phyloP scores from a whole-genome alignment of 2,329 filamentous ascomycete species.

The Aspergillus aculeatus region DNA sequence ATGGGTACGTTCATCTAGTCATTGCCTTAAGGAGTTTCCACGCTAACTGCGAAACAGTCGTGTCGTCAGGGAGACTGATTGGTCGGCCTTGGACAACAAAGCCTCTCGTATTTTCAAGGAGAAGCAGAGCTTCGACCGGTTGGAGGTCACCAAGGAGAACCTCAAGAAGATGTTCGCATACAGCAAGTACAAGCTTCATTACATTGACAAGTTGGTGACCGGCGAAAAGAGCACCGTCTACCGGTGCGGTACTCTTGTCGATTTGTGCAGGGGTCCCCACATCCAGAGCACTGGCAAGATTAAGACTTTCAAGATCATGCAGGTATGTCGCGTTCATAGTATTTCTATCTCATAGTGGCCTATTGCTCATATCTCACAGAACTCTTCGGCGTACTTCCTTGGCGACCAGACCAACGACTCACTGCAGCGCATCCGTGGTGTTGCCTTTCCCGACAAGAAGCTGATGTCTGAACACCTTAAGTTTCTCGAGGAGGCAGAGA shows the following conservation, averaged over 20 bases:
- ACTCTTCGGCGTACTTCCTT: constrained; percentile 84
- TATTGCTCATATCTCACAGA: constrained; percentile 45
- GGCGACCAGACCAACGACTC: constrained; percentile 93
- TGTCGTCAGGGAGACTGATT: constrained; percentile 71
- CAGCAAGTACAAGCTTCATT: constrained; percentile 98
- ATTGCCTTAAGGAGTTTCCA: constrained; percentile 6
- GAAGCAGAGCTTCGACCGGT: constrained; percentile 89
- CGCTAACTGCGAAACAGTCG: constrained; percentile 41
- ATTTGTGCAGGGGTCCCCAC: constrained; percentile 92
- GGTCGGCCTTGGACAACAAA: constrained; percentile 78
- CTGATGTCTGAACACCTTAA: constrained; percentile 88
- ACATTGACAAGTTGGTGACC: constrained; percentile 92
- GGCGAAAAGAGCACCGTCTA: constrained; percentile 93
- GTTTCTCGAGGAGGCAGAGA: constrained; percentile 95
- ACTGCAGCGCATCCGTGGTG: constrained; percentile 91
- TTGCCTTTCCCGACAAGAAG: constrained; percentile 97
- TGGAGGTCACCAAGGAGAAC: constrained; percentile 86
- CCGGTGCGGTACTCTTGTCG: constrained; percentile 87
- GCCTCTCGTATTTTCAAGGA: constrained; percentile 88
- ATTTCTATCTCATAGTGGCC: neutral
- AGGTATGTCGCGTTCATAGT: constrained; percentile 44
- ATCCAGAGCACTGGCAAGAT: constrained; percentile 91
- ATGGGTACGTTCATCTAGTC: constrained; percentile 48
- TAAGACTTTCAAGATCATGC: constrained; percentile 92
- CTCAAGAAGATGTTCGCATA: constrained; percentile 94